Evolutionary conservation across 495 filamentous ascomycete species (phyloP).

Genomic region (Xylaria curta): DNA sequence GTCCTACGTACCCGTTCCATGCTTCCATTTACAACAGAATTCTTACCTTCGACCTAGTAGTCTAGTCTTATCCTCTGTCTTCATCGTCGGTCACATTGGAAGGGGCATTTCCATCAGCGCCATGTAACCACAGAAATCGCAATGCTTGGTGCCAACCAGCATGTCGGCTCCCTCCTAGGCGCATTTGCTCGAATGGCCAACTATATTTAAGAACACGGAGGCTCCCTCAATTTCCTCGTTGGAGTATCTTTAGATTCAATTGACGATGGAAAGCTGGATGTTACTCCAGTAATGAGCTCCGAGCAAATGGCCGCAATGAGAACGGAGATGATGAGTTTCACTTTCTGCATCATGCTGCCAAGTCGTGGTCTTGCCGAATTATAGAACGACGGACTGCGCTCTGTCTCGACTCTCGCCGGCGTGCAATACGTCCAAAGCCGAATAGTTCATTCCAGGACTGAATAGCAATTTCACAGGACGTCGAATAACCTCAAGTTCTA

Average conservation of each 20-base stretch:
- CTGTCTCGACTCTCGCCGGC: constrained; percentile 26
- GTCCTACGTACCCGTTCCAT: constrained; percentile 3
- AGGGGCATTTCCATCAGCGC: neutral
- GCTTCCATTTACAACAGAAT: constrained; percentile 10
- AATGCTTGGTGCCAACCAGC: constrained; percentile 18
- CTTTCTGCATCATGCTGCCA: constrained; percentile 23
- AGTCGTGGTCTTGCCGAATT: constrained; percentile 26
- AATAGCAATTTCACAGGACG: constrained; percentile 31
- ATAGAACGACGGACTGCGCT: constrained; percentile 2
- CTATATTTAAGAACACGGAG: neutral
- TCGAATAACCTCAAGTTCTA: constrained; percentile 38
- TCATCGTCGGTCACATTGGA: neutral
- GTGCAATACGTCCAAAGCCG: constrained; percentile 41
- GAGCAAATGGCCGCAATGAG: constrained; percentile 1
- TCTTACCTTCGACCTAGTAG: neutral
- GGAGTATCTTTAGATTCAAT: neutral
- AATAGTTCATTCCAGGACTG: constrained; percentile 32
- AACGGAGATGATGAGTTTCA: constrained; percentile 20
- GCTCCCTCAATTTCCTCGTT: neutral
- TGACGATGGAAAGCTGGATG: neutral
- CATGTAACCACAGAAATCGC: neutral
- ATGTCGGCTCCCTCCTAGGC: neutral
- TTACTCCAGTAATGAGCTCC: constrained; percentile 5
- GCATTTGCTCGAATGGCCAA: neutral
- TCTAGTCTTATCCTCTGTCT: neutral